phyloP scores from a whole-genome alignment of 2,329 filamentous ascomycete species.

The Trichoderma polysporum region DNA sequence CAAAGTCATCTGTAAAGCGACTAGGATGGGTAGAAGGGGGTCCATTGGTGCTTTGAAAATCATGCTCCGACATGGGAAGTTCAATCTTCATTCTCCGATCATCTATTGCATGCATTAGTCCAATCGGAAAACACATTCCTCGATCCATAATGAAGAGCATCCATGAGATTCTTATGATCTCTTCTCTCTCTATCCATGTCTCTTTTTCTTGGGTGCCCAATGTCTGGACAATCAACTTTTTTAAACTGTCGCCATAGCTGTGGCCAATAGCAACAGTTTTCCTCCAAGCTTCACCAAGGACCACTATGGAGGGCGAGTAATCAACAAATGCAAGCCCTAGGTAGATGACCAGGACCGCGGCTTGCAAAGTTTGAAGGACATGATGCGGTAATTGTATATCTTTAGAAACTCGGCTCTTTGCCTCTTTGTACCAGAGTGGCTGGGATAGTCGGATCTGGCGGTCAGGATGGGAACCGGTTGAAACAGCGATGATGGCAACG shows the following conservation, averaged over 20 bases:
- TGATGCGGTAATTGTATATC: conserved; percentile 22
- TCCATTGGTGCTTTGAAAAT: conserved; percentile 19
- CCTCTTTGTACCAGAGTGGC: conserved; percentile 25
- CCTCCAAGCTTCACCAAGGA: conserved; percentile 29
- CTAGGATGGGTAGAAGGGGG: neutral
- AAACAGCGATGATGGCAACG: conserved; percentile 26
- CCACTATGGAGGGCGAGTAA: conserved; percentile 24
- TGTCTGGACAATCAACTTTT: conserved; percentile 9
- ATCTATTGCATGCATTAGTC: conserved; percentile 28
- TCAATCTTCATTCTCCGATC: conserved; percentile 27
- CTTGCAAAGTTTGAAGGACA: conserved; percentile 25
- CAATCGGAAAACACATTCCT: conserved; percentile 29
- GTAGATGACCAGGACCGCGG: conserved; percentile 27
- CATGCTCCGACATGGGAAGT: conserved; percentile 27
- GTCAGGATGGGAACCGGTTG: conserved; percentile 26
- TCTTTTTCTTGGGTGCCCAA: conserved; percentile 14
- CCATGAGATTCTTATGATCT: conserved; percentile 27
- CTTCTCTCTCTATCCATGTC: conserved; percentile 26
- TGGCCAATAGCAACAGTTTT: conserved; percentile 27
- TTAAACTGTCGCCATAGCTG: conserved; percentile 20
- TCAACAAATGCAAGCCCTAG: conserved; percentile 26
- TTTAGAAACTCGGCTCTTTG: conserved; percentile 23
- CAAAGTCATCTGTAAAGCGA: conserved; percentile 22
- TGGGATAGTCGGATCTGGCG: conserved; percentile 23
- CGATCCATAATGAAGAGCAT: conserved; percentile 29